A percentile compares a stretch with the other conserved stretches of the same genome.
Evolutionary conservation across 2,329 filamentous ascomycete genomes (phyloP).

Genomic region (Colletotrichum sp.): DNA sequence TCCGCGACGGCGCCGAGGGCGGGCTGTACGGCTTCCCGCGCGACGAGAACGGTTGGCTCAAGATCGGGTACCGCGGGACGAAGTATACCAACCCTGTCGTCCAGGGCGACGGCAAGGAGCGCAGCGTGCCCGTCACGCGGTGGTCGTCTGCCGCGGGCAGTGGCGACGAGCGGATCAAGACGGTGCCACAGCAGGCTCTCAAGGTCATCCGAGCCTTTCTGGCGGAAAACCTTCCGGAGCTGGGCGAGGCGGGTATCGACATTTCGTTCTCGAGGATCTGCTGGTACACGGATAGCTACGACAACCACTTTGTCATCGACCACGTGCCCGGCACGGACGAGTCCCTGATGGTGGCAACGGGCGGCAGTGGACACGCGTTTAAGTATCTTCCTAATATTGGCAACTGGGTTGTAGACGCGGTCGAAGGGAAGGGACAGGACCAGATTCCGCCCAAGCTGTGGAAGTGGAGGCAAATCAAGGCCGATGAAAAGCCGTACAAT

Average conservation of each 20-base stretch:
- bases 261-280: conserved; percentile 53
- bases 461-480: conserved; percentile 23
- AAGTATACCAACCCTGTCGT: conserved; percentile 43
- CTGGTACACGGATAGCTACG: conserved; percentile 64
- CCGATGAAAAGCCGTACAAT: conserved; percentile 4
- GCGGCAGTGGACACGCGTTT: conserved; percentile 67
- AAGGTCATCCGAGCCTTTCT: conserved; percentile 36
- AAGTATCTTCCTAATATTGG: conserved; percentile 67
- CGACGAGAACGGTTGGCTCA: conserved; percentile 27
- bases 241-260: conserved; percentile 34
- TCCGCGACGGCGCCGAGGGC: conserved; percentile 25
- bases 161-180: conserved; percentile 15
- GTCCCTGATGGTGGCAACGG: conserved; percentile 61
- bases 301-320: conserved; percentile 54
- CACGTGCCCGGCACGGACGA: conserved; percentile 39
- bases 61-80: conserved; percentile 33
- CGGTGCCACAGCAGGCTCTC: conserved; percentile 26
- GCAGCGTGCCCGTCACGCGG: conserved; percentile 44
- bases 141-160: conserved; percentile 29
- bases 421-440: conserved; percentile 42
- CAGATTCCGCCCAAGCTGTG: conserved; percentile 26
- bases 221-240: conserved; percentile 46
- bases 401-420: conserved; percentile 55
- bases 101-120: conserved; percentile 36
- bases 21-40: conserved; percentile 32